These are phyloP conservation scores for Malus sieversii DNA, from an alignment of 306 rosid species.

Conservation along the genomic window DNA sequence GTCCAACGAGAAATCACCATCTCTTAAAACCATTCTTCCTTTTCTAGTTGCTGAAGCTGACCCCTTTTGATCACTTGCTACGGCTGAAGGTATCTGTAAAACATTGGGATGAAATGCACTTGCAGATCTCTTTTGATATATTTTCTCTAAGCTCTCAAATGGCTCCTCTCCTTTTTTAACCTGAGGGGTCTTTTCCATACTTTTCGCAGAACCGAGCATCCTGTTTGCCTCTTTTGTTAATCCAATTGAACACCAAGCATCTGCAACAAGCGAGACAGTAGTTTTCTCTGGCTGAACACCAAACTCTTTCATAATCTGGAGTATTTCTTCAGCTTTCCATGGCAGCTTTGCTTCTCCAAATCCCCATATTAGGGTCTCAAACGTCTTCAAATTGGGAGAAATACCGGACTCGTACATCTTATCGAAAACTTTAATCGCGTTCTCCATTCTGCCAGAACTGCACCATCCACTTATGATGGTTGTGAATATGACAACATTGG, in stretches of 20 bases:
- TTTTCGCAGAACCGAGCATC: slow-evolving; percentile 20
- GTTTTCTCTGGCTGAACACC: slow-evolving; percentile 46
- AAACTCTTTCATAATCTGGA: slow-evolving; percentile 50
- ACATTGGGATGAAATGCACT: slow-evolving; percentile 26
- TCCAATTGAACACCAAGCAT: slow-evolving; percentile 59
- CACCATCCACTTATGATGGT: slow-evolving; percentile 69
- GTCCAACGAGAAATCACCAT: slow-evolving; percentile 32
- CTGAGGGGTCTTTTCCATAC: slow-evolving; percentile 16
- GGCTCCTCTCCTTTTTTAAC: slow-evolving; percentile 20
- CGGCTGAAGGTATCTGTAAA: slow-evolving; percentile 38
- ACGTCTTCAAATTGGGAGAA: slow-evolving; percentile 66
- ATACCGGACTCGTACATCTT: slow-evolving; percentile 48
- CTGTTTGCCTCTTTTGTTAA: slow-evolving; percentile 48
- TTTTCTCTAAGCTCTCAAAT: slow-evolving; percentile 20
- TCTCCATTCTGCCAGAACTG: slow-evolving; percentile 61
- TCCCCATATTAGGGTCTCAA: slow-evolving; percentile 66
- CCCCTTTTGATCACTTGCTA: slow-evolving; percentile 33
- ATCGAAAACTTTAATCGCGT: slow-evolving; percentile 43
- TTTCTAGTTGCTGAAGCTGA: slow-evolving; percentile 34
- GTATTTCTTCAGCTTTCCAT: slow-evolving; percentile 61
- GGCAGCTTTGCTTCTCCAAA: slow-evolving; percentile 59
- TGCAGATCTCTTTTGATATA: slow-evolving; percentile 30
- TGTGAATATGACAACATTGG: slow-evolving; percentile 63
- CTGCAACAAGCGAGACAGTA: slow-evolving; percentile 46
- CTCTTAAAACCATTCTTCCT: slow-evolving; percentile 34